Evolutionary conservation across 2,329 filamentous ascomycete species (phyloP).

Genomic region (Chrysoporthe puriensis): DNA sequence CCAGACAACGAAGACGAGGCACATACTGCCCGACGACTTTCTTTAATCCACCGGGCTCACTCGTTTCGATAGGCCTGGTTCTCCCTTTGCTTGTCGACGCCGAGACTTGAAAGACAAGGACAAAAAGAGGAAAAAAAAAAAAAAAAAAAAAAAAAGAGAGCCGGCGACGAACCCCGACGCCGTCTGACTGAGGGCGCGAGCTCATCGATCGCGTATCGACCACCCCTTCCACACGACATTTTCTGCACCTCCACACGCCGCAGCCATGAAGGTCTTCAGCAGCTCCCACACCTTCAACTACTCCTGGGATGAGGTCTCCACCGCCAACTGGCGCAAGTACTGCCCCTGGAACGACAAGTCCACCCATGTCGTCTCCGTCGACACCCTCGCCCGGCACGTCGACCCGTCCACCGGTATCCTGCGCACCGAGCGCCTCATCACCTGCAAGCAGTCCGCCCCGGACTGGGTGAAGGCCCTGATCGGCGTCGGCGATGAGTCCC

Average conservation of each 20-base stretch:
- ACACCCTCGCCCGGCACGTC: conserved; percentile 77
- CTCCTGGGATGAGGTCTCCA: conserved; percentile 97
- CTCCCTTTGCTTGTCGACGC: background rate
- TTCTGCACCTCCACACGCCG: background rate
- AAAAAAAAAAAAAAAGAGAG: background rate
- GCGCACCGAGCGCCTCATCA: conserved; percentile 65
- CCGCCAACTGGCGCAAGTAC: conserved; percentile 98
- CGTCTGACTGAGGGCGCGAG: background rate
- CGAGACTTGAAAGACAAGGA: no score
- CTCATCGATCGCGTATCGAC: background rate
- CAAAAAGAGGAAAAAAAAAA: background rate
- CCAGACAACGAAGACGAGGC: background rate
- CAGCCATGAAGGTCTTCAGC: conserved; percentile 69
- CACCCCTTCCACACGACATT: background rate
- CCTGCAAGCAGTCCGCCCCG: conserved; percentile 66
- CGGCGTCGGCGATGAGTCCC: conserved; percentile 75
- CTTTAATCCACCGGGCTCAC: conserved; percentile 15
- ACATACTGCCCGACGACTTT: conserved; percentile 17
- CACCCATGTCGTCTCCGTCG: conserved; percentile 94
- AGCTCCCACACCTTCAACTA: conserved; percentile 91
- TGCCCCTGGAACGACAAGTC: conserved; percentile 98
- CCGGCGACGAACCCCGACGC: background rate
- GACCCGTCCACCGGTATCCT: conserved; percentile 62
- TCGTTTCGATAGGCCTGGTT: background rate
- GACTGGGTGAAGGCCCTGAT: conserved; percentile 82